A percentile compares a stretch with the other conserved stretches of the same genome.
Evolutionary conservation across 192 early-diverging fungal genomes (phyloP).

Genomic region (Endogone sp.): DNA sequence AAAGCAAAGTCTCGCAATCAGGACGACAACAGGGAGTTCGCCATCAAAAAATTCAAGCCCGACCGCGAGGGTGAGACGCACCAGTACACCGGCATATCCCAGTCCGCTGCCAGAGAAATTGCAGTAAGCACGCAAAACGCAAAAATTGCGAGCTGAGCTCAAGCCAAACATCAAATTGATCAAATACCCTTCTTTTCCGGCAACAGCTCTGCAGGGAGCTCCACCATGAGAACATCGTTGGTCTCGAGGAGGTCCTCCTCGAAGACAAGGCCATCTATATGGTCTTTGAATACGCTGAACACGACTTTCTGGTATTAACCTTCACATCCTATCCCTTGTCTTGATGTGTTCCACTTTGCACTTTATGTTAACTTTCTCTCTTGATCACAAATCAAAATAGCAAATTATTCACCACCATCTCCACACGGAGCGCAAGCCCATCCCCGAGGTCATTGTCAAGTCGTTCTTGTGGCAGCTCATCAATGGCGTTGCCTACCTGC

Average conservation of each 20-base stretch:
- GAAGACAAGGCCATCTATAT: slow-evolving; percentile 94
- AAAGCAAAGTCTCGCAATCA: slow-evolving; percentile 72
- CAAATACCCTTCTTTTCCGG: not conserved
- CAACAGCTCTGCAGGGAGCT: slow-evolving; percentile 81
- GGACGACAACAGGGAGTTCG: slow-evolving; percentile 62
- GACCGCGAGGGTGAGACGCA: slow-evolving; percentile 86
- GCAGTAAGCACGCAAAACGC: slow-evolving; percentile 40
- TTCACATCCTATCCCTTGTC: not conserved
- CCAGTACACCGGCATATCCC: slow-evolving; percentile 78
- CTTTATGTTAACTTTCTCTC: not conserved
- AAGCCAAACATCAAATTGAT: not conserved
- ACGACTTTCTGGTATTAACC: slow-evolving; percentile 73
- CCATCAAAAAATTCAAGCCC: slow-evolving; percentile 97
- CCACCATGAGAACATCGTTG: slow-evolving; percentile 83
- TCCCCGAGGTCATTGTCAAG: slow-evolving; percentile 83
- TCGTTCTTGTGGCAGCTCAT: slow-evolving; percentile 87
- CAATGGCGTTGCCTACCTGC: slow-evolving; percentile 84
- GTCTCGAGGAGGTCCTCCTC: slow-evolving; percentile 82
- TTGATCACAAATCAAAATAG: slow-evolving; percentile 15
- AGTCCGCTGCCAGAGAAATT: slow-evolving; percentile 92
- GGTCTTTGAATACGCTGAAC: slow-evolving; percentile 97
- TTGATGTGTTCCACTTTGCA: not conserved
- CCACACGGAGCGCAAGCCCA: slow-evolving; percentile 72
- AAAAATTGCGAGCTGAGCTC: not conserved
- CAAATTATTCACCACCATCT: slow-evolving; percentile 91